Evolutionary conservation across 768 basidiomycete genomes (phyloP), one percentile per base, ranked within the genome.

Genomic region (Lentinus tigrinus): DNA sequence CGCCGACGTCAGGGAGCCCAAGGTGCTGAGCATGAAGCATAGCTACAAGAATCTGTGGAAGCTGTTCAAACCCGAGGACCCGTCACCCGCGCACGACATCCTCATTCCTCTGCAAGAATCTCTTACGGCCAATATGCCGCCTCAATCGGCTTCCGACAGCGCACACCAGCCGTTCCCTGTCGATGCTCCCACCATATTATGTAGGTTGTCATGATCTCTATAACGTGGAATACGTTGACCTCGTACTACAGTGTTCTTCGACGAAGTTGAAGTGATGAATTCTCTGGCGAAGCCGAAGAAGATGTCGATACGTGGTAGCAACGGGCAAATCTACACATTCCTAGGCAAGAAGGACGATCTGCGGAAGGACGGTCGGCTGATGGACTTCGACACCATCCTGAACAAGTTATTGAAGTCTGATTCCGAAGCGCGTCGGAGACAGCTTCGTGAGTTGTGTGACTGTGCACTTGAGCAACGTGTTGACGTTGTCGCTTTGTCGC

Each of bases 341-440:
- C 79, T 99, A 7, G 93, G 92, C 52, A 99, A 99, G 71, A 93
- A 94, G 72, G 97, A 99, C 69, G 97, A 99, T 73, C 78, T 99
- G 31, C 83, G 97, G 38, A 99, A 99, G 76, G 97, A 99, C 67
- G 95, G 95, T 0, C 83, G 97, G 5, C 73, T 99, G 53, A 98
- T 98, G 96, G 97, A 98, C 68, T 93, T 98, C 74, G 95, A 98
- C 67, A 84, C 91, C 3, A 95, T 99, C 73, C 95, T 99, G 74
- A 98, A 98, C 74, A 98, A 96, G 70, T 74, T 98, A 7, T 78
- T 99, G 52, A 96, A 95, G 69, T 85, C 91, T 5, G 93, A 95
- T 65, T 93, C 95, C 0, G 95, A 98, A 58, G 93, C 96, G 26
- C 85, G 97, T 63, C 79, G 91, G 58, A 80, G 97, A 28, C 91